Conservation (phyloP, 2,329 filamentous ascomycete species). For the Seiridium cupressi region DNA sequence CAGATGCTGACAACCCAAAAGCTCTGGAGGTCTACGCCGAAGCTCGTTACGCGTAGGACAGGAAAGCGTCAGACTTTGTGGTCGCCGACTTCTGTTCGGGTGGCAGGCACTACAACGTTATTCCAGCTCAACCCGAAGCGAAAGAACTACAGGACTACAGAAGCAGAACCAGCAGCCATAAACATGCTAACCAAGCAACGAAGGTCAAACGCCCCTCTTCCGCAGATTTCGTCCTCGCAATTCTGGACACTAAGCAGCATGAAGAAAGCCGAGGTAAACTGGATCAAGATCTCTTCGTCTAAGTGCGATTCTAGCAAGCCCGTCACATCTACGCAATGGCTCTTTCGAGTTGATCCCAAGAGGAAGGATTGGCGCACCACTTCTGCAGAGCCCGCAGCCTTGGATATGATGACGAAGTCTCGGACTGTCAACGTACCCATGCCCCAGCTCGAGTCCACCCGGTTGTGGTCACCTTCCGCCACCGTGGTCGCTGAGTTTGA, state of each 20-base stretch:
- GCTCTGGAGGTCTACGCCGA: constrained; percentile 28
- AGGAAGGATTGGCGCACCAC: constrained; percentile 27
- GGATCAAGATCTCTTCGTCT: constrained; percentile 21
- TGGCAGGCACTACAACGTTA: constrained; percentile 16
- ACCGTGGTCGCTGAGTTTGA: constrained; percentile 16
- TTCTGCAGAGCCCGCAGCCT: constrained; percentile 28
- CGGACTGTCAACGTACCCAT: constrained; percentile 23
- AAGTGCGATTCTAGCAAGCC: background rate
- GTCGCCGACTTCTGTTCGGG: constrained; percentile 2
- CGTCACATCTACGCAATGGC: background rate
- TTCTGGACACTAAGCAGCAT: constrained; percentile 18
- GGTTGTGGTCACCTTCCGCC: constrained; percentile 18
- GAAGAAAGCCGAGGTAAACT: constrained; percentile 17
- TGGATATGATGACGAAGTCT: constrained; percentile 31
- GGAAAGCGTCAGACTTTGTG: constrained; percentile 1
- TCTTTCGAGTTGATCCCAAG: constrained; percentile 3
- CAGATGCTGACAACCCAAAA: constrained; percentile 28
- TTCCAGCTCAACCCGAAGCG: constrained; percentile 29
- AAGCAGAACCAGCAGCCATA: constrained; percentile 30
- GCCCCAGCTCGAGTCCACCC: constrained; percentile 21
- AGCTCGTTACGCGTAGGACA: background rate
- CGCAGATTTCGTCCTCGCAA: constrained; percentile 18
- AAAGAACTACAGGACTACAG: constrained; percentile 28
- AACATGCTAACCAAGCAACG: constrained; percentile 30
- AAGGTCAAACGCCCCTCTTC: constrained; percentile 18